A percentile compares a stretch with the other conserved stretches of the same genome.
Conservation (phyloP, 106 monocot species). For the Dioscorea alata region DNA sequence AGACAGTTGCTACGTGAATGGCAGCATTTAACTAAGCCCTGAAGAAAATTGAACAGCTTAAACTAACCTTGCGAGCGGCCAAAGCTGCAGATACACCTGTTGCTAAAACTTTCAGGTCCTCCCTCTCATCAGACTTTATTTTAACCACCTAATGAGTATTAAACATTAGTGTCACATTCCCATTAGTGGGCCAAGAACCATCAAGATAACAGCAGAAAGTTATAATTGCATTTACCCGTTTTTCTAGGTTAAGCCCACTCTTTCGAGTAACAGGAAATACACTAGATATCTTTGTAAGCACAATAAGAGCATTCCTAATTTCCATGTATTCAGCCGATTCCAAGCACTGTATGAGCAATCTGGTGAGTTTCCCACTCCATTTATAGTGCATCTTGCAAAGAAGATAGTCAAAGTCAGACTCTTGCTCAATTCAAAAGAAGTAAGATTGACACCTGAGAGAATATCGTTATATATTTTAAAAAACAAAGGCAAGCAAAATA, state of each 20-base stretch:
- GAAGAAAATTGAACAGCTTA: background rate
- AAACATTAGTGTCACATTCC: background rate
- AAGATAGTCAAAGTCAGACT: background rate
- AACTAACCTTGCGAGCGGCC: constrained; percentile 89
- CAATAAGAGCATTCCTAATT: constrained; percentile 90
- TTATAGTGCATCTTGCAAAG: constrained; percentile 65
- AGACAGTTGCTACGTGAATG: too few relatives aligned
- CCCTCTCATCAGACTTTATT: constrained; percentile 91
- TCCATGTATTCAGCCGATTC: constrained; percentile 95
- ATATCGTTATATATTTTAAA: too few relatives aligned
- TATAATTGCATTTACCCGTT: constrained; percentile 47
- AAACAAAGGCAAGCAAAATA: too few relatives aligned
- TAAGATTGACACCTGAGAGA: too few relatives aligned
- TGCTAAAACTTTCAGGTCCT: constrained; percentile 95
- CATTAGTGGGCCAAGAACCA: background rate
- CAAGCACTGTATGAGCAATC: constrained; percentile 79
- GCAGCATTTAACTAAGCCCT: too few relatives aligned
- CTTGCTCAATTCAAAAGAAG: background rate
- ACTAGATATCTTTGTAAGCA: constrained; percentile 89
- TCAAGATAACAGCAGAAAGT: background rate
- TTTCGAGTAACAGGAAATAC: constrained; percentile 88
- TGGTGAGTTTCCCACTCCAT: constrained; percentile 84
- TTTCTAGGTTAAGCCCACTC: constrained; percentile 90
- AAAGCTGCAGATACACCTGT: constrained; percentile 95
- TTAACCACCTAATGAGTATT: constrained; percentile 54